These are phyloP conservation scores for Flaveria trinervia DNA, from an alignment of 129 eudicot species.

Conservation along the genomic window DNA sequence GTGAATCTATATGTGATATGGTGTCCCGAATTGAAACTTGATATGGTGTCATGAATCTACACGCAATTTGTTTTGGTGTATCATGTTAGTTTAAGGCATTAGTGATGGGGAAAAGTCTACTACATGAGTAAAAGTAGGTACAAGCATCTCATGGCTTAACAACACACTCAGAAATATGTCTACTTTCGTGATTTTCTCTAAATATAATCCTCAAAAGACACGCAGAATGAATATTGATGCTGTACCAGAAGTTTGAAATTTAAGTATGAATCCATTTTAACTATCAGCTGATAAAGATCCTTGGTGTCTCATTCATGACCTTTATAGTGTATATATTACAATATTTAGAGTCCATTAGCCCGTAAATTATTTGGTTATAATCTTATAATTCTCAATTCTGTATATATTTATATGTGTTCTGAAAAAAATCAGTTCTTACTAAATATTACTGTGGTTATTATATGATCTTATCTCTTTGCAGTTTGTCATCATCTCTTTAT, in stretches of 20 bases:
- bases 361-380: background rate
- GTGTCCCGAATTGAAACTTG: background rate
- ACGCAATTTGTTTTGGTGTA: background rate
- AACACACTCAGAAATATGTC: background rate
- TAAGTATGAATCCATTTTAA: background rate
- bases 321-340: background rate
- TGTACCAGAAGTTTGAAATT: background rate
- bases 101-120: background rate
- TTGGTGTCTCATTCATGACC: conserved; percentile 2
- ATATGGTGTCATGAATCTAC: background rate
- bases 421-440: background rate
- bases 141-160: background rate
- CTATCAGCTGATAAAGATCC: background rate
- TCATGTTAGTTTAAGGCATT: background rate
- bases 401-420: background rate
- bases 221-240: background rate
- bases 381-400: background rate
- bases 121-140: background rate
- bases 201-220: background rate
- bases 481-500: conserved; percentile 64
- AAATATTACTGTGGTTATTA: background rate
- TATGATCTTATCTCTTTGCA: background rate
- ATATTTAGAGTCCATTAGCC: background rate
- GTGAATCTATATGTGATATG: background rate
- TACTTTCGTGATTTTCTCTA: background rate